Conservation (phyloP, 768 basidiomycete genomes). For the Myochromella boudieri region DNA sequence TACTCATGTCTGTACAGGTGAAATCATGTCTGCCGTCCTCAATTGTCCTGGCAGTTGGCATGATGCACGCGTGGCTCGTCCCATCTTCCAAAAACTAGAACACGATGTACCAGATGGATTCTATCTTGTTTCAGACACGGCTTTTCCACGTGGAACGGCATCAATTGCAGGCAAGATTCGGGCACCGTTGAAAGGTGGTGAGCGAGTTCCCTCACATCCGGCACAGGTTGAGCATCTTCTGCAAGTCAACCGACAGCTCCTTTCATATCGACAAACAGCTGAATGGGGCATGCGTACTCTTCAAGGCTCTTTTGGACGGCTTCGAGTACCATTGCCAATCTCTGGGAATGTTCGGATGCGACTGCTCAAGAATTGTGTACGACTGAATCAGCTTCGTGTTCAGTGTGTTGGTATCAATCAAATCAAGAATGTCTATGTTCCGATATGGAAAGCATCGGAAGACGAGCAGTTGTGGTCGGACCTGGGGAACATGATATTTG, state of each 20-base stretch:
- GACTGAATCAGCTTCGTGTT: slow-evolving; percentile 34
- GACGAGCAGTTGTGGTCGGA: neutral
- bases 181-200: slow-evolving; percentile 28
- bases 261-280: slow-evolving; percentile 47
- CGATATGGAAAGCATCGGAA: slow-evolving; percentile 1
- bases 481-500: neutral
- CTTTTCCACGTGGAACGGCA: slow-evolving; percentile 25
- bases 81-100: slow-evolving; percentile 27
- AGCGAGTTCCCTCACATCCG: slow-evolving; percentile 10
- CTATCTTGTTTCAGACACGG: slow-evolving; percentile 36
- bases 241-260: slow-evolving; percentile 25
- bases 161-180: slow-evolving; percentile 24
- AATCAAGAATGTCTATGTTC: slow-evolving; percentile 31
- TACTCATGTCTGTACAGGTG: slow-evolving; percentile 19
- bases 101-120: slow-evolving; percentile 27
- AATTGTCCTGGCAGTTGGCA: slow-evolving; percentile 46
- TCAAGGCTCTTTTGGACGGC: slow-evolving; percentile 46
- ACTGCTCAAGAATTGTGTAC: slow-evolving; percentile 35
- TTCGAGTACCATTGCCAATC: slow-evolving; percentile 40
- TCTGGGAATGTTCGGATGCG: slow-evolving; percentile 21
- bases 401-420: slow-evolving; percentile 38
- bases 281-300: slow-evolving; percentile 51
- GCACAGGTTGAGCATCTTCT: neutral
- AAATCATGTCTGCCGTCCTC: slow-evolving; percentile 30
- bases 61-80: slow-evolving; percentile 32